phyloP scores from a whole-genome alignment of 805 yeast genomes.

The Hanseniaspora meyeri region DNA sequence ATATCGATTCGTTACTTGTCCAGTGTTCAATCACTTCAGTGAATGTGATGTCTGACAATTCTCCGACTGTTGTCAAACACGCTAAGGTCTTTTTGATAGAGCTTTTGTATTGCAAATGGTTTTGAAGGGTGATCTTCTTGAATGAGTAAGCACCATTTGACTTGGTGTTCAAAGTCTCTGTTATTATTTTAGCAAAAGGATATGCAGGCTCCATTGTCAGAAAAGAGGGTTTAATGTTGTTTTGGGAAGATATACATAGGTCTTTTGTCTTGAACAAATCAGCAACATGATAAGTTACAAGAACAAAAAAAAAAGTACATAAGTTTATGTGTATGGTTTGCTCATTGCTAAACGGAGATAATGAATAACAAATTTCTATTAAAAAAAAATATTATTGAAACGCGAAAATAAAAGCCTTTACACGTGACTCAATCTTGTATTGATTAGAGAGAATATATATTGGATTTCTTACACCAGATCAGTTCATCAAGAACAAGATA shows the following conservation, averaged over 20 bases:
- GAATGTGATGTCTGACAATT: slow-evolving; percentile 42
- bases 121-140: slow-evolving; percentile 8
- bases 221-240: background rate
- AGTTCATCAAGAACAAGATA: slow-evolving; percentile 15
- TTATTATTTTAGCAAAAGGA: background rate
- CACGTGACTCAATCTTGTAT: too few species aligned
- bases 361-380: too few species aligned
- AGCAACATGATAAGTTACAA: too few species aligned
- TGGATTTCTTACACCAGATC: background rate
- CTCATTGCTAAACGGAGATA: too few species aligned
- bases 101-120: slow-evolving; percentile 5
- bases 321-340: too few species aligned
- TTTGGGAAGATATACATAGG: too few species aligned
- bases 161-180: background rate
- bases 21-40: slow-evolving; percentile 43
- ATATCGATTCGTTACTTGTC: slow-evolving; percentile 36
- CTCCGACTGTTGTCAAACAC: slow-evolving; percentile 75
- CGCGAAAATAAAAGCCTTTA: too few species aligned
- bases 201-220: background rate
- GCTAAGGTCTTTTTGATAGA: slow-evolving; percentile 26
- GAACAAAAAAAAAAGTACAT: too few species aligned
- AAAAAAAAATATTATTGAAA: too few species aligned
- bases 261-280: too few species aligned
- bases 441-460: background rate
- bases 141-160: background rate